Percentiles rank a stretch among this genome's conserved stretches.
These are phyloP conservation scores for Colletotrichum acutatum DNA, from an alignment of 2,329 filamentous ascomycete genomes.

Conservation along the genomic window DNA sequence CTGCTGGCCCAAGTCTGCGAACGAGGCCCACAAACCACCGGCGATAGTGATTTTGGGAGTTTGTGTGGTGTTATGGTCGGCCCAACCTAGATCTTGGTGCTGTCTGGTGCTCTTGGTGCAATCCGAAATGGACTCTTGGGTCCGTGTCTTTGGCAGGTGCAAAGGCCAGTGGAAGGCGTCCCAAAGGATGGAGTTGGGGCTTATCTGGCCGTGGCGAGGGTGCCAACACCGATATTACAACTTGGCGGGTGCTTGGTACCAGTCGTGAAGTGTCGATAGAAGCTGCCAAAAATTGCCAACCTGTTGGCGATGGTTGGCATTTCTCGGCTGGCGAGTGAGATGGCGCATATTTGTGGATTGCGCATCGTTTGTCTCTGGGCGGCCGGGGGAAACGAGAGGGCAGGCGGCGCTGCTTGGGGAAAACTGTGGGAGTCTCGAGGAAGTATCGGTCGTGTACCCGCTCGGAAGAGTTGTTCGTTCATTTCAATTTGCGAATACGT, in stretches of 20 bases:
- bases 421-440: neutral
- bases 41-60: neutral
- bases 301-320: conserved; percentile 31
- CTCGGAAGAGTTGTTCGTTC: neutral
- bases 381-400: conserved; percentile 2
- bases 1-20: neutral
- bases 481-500: conserved; percentile 18
- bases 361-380: conserved; percentile 6
- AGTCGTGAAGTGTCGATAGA: conserved; percentile 26
- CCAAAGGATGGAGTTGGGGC: neutral
- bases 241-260: conserved; percentile 34
- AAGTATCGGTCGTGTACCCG: conserved; percentile 24
- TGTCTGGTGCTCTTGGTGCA: neutral
- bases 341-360: conserved; percentile 16
- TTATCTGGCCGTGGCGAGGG: conserved; percentile 24
- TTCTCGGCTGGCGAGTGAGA: conserved; percentile 31
- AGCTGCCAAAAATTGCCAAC: conserved; percentile 26
- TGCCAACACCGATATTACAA: conserved; percentile 34
- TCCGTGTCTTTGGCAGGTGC: conserved; percentile 7
- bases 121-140: neutral
- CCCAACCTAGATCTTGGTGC: neutral
- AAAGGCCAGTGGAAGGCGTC: neutral
- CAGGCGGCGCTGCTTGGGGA: neutral
- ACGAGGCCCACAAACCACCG: neutral
- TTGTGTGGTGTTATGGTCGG: neutral